Percentiles rank a stretch among this genome's conserved stretches.
Evolutionary conservation across 306 rosid species (phyloP).

Genomic region (Ammopiptanthus mongolicus): DNA sequence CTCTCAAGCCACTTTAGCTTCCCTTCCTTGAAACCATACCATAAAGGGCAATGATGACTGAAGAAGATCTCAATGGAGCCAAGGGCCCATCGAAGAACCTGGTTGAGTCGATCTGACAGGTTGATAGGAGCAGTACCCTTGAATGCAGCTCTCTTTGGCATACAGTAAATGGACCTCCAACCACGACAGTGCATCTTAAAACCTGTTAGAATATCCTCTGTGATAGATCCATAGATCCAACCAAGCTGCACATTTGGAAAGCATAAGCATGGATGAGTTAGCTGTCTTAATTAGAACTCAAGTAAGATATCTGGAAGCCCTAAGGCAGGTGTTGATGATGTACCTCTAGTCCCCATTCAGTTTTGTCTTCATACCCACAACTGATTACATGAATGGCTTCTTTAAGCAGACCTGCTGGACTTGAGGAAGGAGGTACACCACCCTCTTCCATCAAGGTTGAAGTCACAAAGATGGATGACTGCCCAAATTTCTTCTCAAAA

Average conservation of each 20-base stretch:
- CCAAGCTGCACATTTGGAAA: slow-evolving; percentile 50
- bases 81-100: slow-evolving; percentile 83
- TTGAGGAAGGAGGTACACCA: slow-evolving; percentile 70
- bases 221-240: slow-evolving; percentile 79
- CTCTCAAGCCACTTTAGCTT: slow-evolving; percentile 80
- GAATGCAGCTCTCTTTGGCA: slow-evolving; percentile 61
- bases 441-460: slow-evolving; percentile 72
- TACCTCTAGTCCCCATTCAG: slow-evolving; percentile 83
- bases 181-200: slow-evolving; percentile 92
- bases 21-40: slow-evolving; percentile 70
- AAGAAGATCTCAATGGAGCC: slow-evolving; percentile 80
- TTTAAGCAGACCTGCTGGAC: slow-evolving; percentile 64
- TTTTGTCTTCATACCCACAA: slow-evolving; percentile 81
- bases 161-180: slow-evolving; percentile 79
- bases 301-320: not conserved
- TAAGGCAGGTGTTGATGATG: not conserved
- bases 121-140: slow-evolving; percentile 89
- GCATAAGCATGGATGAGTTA: not conserved
- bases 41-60: slow-evolving; percentile 67
- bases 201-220: slow-evolving; percentile 77
- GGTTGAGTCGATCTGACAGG: slow-evolving; percentile 77
- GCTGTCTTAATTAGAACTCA: not conserved
- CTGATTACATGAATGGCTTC: slow-evolving; percentile 75
- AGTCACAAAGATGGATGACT: slow-evolving; percentile 72
- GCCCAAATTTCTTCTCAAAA: slow-evolving; percentile 68